A percentile compares a stretch with the other conserved stretches of the same genome.
Evolutionary conservation across 441 rosid species (phyloP).

Genomic region (Mallotus repandus): DNA sequence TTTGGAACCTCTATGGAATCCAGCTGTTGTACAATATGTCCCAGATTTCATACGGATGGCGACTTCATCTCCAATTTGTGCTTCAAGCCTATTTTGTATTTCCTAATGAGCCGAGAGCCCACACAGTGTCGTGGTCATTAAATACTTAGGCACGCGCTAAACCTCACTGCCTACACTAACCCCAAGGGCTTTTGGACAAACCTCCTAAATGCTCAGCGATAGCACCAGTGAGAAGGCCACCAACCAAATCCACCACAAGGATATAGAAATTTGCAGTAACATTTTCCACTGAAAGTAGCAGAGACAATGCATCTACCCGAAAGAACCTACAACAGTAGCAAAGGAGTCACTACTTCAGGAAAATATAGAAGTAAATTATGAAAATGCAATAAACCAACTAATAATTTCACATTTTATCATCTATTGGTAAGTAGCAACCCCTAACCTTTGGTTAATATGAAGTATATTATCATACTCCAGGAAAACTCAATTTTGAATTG

Average conservation of each 20-base stretch:
- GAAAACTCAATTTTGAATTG: not conserved
- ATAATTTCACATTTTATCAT: not conserved
- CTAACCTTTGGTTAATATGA: not conserved
- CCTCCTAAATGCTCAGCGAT: constrained; percentile 94
- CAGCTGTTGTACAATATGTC: no score
- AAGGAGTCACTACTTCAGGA: not conserved
- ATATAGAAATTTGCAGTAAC: constrained; percentile 69
- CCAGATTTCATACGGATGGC: no score
- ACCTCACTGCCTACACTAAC: no score
- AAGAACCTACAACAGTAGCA: constrained; percentile 51
- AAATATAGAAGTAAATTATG: no score
- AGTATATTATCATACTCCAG: not conserved
- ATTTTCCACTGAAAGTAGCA: constrained; percentile 83
- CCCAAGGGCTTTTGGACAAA: constrained; percentile 20
- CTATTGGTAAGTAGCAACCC: not conserved
- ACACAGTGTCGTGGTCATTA: no score
- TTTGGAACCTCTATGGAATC: no score
- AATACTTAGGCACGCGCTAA: no score
- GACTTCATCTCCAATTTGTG: no score
- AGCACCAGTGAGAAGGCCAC: constrained; percentile 91
- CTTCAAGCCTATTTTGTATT: no score
- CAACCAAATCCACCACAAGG: constrained; percentile 84
- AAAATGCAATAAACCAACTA: not conserved
- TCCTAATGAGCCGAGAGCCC: no score
- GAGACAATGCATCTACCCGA: constrained; percentile 76